phyloP scores from a whole-genome alignment of 768 basidiomycete species.

The Suillus subaureus region DNA sequence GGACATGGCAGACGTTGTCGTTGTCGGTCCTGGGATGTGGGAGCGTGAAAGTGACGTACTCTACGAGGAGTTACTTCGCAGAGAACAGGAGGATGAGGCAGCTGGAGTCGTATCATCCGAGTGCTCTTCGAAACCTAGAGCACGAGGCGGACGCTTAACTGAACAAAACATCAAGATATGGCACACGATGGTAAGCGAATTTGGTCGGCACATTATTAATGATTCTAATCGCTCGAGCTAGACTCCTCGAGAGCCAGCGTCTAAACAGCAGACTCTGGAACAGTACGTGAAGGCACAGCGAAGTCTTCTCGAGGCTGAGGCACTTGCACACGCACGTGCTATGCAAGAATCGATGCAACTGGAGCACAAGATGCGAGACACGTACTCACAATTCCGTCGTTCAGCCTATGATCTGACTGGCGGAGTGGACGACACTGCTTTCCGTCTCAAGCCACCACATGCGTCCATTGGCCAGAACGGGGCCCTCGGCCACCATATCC shows the following conservation, averaged over 20 bases:
- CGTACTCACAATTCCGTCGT: constrained; percentile 76
- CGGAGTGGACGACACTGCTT: constrained; percentile 54
- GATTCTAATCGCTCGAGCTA: constrained; percentile 35
- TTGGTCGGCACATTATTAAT: constrained; percentile 8
- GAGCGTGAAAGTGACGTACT: constrained; percentile 84
- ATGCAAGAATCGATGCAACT: constrained; percentile 77
- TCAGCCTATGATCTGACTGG: constrained; percentile 73
- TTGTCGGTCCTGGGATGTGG: constrained; percentile 86
- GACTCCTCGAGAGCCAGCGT: constrained; percentile 90
- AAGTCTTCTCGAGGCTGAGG: constrained; percentile 80
- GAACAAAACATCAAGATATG: constrained; percentile 83
- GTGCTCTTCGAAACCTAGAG: constrained; percentile 58
- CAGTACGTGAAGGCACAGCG: constrained; percentile 83
- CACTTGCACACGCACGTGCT: constrained; percentile 73
- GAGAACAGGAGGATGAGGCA: constrained; percentile 71
- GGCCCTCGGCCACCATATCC: constrained; percentile 38
- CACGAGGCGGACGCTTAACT: constrained; percentile 69
- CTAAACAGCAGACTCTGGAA: constrained; percentile 80
- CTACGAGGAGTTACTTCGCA: constrained; percentile 73
- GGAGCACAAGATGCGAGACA: constrained; percentile 77
- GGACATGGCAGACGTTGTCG: constrained; percentile 96
- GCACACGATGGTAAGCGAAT: constrained; percentile 65
- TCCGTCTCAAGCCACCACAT: constrained; percentile 70
- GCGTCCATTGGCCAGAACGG: constrained; percentile 38
- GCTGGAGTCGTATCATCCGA: constrained; percentile 50